Evolutionary conservation across 2,329 filamentous ascomycete genomes (phyloP).

Genomic region (Gremmenia infestans): DNA sequence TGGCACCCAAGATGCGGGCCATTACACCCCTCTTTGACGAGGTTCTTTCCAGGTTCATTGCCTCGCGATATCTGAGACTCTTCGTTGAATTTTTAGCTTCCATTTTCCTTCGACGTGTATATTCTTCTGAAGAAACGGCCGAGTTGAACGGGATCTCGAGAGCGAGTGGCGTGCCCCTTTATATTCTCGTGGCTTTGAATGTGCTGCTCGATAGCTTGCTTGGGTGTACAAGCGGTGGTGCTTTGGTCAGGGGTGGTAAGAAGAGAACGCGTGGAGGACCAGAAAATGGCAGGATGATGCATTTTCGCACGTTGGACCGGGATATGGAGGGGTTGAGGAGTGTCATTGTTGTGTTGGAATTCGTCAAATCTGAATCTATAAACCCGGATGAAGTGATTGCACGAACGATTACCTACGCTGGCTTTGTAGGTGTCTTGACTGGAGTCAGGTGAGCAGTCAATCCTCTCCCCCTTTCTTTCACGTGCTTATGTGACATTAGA

Average conservation of each 20-base stretch:
- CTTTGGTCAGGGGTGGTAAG: conserved; percentile 26
- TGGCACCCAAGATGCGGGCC: conserved; percentile 38
- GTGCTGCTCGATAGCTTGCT: conserved; percentile 58
- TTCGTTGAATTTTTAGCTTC: conserved; percentile 36
- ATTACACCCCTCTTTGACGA: conserved; percentile 48
- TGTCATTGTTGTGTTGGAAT: conserved; percentile 36
- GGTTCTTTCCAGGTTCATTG: conserved; percentile 34
- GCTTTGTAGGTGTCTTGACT: conserved; percentile 47
- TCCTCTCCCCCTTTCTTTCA: neutral
- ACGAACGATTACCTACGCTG: conserved; percentile 45
- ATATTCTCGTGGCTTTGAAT: conserved; percentile 58
- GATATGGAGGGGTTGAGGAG: conserved; percentile 39
- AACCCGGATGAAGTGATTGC: conserved; percentile 37
- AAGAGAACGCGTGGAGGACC: conserved; percentile 12
- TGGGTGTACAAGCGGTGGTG: conserved; percentile 58
- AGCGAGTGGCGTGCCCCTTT: conserved; percentile 47
- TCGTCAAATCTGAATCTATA: conserved; percentile 28
- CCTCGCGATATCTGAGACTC: conserved; percentile 19
- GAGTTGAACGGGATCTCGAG: conserved; percentile 55
- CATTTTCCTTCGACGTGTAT: conserved; percentile 45
- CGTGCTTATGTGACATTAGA: conserved; percentile 19
- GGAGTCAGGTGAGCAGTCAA: conserved; percentile 37
- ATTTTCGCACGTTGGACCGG: conserved; percentile 50
- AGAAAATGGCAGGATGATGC: conserved; percentile 38
- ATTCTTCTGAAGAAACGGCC: conserved; percentile 51